Evolutionary conservation across 1,284 basidiomycete species (phyloP), one percentile per base, ranked within the genome.

Genomic region (Cryptococcus depauperatus): DNA sequence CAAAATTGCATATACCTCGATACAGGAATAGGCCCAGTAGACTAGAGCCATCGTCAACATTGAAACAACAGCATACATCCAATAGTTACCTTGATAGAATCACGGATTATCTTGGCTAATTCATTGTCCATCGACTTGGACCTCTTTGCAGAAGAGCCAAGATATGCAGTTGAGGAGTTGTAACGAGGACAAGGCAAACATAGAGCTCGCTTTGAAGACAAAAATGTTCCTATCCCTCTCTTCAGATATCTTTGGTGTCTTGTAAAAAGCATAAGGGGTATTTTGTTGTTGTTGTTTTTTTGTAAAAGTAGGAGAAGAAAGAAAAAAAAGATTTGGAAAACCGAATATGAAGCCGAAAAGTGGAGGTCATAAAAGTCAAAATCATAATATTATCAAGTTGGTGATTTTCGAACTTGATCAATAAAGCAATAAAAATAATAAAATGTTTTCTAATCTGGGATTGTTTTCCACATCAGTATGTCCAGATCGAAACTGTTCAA

Each of bases 1-100:
- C 87, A 91, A 52, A 88, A 76, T 55, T 85, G 81, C 82, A 93
- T 92, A 71, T 92, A 96, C 1, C 80, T 80, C 26, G 89, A 77
- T 55, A 89, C 79, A 0, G 88, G 79, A 46, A 95, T 75, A 0
- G 91, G 90, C 0, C 91, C 91, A 26, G 85, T 85, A 5, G 83
- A 79, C 89, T 91, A 23, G 30, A 27, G n/a, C 37, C 11, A n/a
- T 1, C 28, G 33, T 22, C 22, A 40, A 23, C 23, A 49, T 34
- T 40, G 21, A n/a, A 10, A 27, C n/a, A 28, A 16, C 3, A 5
- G 27, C 10, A 7, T 25, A 27, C 14, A 39, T 25, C 9, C 18
- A 37, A 9, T 28, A 19, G 25, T 27, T 50, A 80, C 83, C 73
- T 79, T 83, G 67, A 85, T 80, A 16, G 76, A 78, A 59, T 83